phyloP scores from a whole-genome alignment of 2,329 filamentous ascomycete species.

The Amylocarpus encephaloides region DNA sequence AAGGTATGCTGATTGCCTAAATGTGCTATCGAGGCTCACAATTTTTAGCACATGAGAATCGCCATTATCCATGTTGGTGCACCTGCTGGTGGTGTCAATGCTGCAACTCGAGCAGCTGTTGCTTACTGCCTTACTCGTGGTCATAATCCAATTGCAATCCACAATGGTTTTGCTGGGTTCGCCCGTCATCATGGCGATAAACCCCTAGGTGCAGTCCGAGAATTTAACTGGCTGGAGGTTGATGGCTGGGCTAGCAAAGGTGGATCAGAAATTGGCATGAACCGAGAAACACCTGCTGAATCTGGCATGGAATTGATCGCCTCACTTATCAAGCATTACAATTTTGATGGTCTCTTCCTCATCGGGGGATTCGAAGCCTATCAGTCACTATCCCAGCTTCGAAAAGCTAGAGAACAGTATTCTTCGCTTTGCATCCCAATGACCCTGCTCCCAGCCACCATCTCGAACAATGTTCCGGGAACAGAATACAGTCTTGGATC shows the following conservation, averaged over 20 bases:
- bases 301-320: conserved; percentile 78
- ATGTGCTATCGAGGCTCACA: conserved; percentile 28
- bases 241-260: conserved; percentile 94
- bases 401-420: conserved; percentile 71
- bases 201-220: conserved; percentile 74
- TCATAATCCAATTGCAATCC: conserved; percentile 87
- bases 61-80: conserved; percentile 96
- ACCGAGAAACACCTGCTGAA: conserved; percentile 84
- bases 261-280: conserved; percentile 96
- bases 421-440: conserved; percentile 89
- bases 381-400: conserved; percentile 81
- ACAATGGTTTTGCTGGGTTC: conserved; percentile 95
- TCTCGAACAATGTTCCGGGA: conserved; percentile 97
- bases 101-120: conserved; percentile 85
- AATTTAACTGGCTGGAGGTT: conserved; percentile 88
- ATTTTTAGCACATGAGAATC: conserved; percentile 70
- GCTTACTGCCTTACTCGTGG: conserved; percentile 87
- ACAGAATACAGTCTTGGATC: conserved; percentile 96
- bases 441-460: conserved; percentile 86
- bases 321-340: conserved; percentile 75
- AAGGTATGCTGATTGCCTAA: conserved; percentile 47
- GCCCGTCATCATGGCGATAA: conserved; percentile 82
- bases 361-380: conserved; percentile 96
- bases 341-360: conserved; percentile 86
- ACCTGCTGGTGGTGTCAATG: conserved; percentile 96